Evolutionary conservation across 164 flowering plant species (phyloP), one percentile per base, ranked within the genome.

Genomic region (Magnolia officinalis): DNA sequence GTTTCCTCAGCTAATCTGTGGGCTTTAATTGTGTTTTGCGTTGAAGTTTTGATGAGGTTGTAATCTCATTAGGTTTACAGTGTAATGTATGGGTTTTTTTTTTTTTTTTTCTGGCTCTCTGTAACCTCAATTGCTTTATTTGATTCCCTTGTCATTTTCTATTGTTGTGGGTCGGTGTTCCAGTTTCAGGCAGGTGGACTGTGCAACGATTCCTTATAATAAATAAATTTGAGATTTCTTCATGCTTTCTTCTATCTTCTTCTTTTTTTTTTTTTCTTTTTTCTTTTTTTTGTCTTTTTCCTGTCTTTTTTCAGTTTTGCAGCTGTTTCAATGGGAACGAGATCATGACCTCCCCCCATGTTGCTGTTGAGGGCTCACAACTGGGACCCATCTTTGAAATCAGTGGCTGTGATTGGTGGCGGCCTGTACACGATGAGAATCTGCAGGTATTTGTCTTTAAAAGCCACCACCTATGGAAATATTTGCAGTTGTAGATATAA

Each of bases 111-210:
- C 9, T 52, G 58, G 58, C 6, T 8, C 14, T 9, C 14, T 9
- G 10, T 52, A 52, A 52, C 59, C 59, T 4, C 59, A 52, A 14
- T 52, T 8, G 61, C 13, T 55, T 55, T 55, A 4, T 55, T 55
- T 55, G 61, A 55, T 55, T 55, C 61, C 2, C n/a, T 68, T 2
- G 2, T 70, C 45, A 50, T 70, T 49, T 70, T 70, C 52, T 70
- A 19, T 70, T 49, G 72, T 70, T 70, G 72, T 37, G 72, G 19
- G 29, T 20, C 37, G 16, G 37, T 29, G 71, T 21, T 72, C 18
- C 21, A 59, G 45, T 72, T 26, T 51, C 45, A 26, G 75, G 26
- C 9, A 24, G 14, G 45, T 45, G 19, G 45, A 5, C 29, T 8
- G 16, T 23, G 20, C 8, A 59, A 26, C 20, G 20, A 26, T 55